Percentiles rank a stretch among this genome's conserved stretches.
Conservation (phyloP, 495 filamentous ascomycete genomes). For the Ascobolus immersus region DNA sequence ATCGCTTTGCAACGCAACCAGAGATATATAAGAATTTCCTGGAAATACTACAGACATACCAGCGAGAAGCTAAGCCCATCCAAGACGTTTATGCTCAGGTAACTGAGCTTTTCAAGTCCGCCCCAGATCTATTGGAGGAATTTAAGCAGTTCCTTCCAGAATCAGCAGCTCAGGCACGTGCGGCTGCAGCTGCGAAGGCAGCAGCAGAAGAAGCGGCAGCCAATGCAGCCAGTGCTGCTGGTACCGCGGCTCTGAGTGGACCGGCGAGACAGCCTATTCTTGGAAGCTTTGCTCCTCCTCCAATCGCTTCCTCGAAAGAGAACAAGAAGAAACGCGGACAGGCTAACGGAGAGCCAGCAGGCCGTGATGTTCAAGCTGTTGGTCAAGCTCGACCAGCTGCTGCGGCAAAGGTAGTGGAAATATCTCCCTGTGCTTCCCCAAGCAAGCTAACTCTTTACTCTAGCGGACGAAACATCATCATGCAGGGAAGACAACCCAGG, state of each 20-base stretch:
- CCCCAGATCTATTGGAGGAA: constrained; percentile 90
- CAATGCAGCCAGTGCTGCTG: constrained; percentile 31
- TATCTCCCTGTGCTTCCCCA: neutral
- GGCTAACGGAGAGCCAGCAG: constrained; percentile 2
- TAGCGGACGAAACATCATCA: constrained; percentile 20
- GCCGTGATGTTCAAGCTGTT: constrained; percentile 4
- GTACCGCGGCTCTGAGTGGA: constrained; percentile 25
- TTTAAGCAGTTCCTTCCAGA: constrained; percentile 98
- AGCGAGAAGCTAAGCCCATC: constrained; percentile 92
- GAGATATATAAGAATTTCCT: constrained; percentile 99
- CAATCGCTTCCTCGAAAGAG: constrained; percentile 50
- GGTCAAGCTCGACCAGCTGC: too few relatives aligned
- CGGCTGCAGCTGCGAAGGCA: constrained; percentile 37
- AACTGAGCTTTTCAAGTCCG: constrained; percentile 72
- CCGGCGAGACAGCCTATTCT: constrained; percentile 64
- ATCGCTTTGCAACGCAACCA: constrained; percentile 78
- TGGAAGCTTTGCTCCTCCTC: constrained; percentile 70
- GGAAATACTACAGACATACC: constrained; percentile 95
- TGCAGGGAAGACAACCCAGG: constrained; percentile 31
- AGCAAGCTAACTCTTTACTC: constrained; percentile 1
- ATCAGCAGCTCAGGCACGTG: constrained; percentile 72
- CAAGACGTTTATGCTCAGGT: constrained; percentile 97
- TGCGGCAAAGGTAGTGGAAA: neutral
- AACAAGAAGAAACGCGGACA: constrained; percentile 48
- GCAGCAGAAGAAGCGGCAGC: constrained; percentile 40